Evolutionary conservation across 177 flowering plant genomes (phyloP).

Genomic region (Telopea speciosissima): DNA sequence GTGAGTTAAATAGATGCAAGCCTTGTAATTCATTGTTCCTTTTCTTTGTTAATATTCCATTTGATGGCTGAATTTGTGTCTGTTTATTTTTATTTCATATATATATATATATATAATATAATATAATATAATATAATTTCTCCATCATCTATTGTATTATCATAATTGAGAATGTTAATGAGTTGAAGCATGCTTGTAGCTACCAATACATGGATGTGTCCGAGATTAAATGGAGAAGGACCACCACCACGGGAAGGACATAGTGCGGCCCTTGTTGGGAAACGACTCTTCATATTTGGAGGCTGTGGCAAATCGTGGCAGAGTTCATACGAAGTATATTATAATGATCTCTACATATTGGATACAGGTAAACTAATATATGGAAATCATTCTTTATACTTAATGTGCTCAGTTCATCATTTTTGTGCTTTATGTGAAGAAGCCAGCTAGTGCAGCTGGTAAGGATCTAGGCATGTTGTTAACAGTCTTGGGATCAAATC

Average conservation of each 20-base stretch:
- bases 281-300: slow-evolving; percentile 83
- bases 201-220: slow-evolving; percentile 76
- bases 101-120: too few relatives aligned
- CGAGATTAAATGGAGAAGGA: slow-evolving; percentile 69
- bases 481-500: too few relatives aligned
- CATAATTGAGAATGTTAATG: neutral
- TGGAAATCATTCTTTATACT: neutral
- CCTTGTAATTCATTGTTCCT: neutral
- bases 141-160: neutral
- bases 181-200: slow-evolving; percentile 31
- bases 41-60: too few relatives aligned
- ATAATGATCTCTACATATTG: slow-evolving; percentile 77
- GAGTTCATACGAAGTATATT: slow-evolving; percentile 56
- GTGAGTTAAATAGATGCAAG: neutral
- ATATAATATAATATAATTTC: too few relatives aligned
- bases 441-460: too few relatives aligned
- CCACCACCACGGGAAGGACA: slow-evolving; percentile 97
- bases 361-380: slow-evolving; percentile 56
- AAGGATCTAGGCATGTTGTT: too few relatives aligned
- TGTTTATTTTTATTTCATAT: too few relatives aligned
- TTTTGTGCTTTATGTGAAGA: neutral
- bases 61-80: too few relatives aligned
- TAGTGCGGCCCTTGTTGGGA: slow-evolving; percentile 80
- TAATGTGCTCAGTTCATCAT: neutral
- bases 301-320: slow-evolving; percentile 80